phyloP scores from a whole-genome alignment of 257 asterid genomes.

The Jaltomata sinuosa region DNA sequence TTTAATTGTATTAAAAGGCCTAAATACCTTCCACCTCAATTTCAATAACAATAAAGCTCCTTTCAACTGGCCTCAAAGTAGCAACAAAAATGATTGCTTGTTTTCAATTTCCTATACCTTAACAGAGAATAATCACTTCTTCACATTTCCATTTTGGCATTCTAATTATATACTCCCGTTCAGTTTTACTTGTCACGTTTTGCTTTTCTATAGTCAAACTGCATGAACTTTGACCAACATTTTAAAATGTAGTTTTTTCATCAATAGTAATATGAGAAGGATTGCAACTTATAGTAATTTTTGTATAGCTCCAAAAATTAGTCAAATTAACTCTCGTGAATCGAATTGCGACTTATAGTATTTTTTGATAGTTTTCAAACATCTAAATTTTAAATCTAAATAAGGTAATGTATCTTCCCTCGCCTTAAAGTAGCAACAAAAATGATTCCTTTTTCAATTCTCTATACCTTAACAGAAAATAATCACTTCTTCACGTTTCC shows the following conservation, averaged over 20 bases:
- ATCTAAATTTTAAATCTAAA: too few species aligned
- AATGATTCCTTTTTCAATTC: not conserved
- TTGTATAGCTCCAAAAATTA: too few species aligned
- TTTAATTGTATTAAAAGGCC: not conserved
- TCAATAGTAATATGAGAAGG: too few species aligned
- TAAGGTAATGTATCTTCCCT: not conserved
- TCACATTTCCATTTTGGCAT: not conserved
- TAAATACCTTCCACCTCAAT: conserved; percentile 4
- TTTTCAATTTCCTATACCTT: not conserved
- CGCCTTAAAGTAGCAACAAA: not conserved
- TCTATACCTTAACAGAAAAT: not conserved
- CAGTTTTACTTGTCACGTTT: too few species aligned
- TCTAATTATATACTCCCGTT: not conserved
- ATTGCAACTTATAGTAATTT: too few species aligned
- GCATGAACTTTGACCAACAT: too few species aligned
- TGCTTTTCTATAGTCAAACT: too few species aligned
- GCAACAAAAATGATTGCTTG: not conserved
- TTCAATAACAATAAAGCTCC: not conserved
- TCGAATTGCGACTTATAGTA: too few species aligned
- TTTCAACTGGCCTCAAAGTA: not conserved
- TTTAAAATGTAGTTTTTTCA: too few species aligned
- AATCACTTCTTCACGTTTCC: not conserved
- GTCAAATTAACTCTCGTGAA: too few species aligned
- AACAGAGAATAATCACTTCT: not conserved
- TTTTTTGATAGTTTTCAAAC: too few species aligned